Conservation (phyloP, 352 stramenopile genomes). For the Pythium utonaiense region DNA sequence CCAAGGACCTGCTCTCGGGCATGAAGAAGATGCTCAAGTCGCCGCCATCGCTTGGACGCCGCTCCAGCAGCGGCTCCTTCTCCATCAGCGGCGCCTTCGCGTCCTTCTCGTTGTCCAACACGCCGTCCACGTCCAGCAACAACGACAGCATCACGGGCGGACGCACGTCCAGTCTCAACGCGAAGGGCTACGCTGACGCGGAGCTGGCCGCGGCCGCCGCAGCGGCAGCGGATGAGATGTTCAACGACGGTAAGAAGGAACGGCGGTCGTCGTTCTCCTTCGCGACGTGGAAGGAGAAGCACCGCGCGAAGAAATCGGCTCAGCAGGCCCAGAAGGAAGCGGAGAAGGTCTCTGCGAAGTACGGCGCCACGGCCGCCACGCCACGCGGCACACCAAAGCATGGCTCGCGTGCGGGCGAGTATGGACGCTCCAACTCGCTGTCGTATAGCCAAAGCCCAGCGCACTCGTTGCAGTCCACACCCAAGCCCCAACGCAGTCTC, state of each 20-base stretch:
- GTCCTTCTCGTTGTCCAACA: slow-evolving; percentile 19
- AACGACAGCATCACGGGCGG: slow-evolving; percentile 1
- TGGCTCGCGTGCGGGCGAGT: slow-evolving; percentile 2
- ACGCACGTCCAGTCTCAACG: slow-evolving; percentile 16
- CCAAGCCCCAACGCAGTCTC: background rate
- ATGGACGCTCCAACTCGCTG: slow-evolving; percentile 16
- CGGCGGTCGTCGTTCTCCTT: slow-evolving; percentile 30
- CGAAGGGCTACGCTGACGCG: slow-evolving; percentile 21
- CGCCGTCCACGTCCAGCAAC: slow-evolving; percentile 11
- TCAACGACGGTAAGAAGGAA: slow-evolving; percentile 20
- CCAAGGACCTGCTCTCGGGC: slow-evolving; percentile 74
- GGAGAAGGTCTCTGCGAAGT: slow-evolving; percentile 16
- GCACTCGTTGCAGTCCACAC: background rate
- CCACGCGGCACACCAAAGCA: background rate
- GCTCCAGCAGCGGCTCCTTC: slow-evolving; percentile 56
- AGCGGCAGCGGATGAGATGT: slow-evolving; percentile 24
- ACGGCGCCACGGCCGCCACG: slow-evolving; percentile 19
- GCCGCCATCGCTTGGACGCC: slow-evolving; percentile 17
- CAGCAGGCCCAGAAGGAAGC: slow-evolving; percentile 22
- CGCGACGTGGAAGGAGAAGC: slow-evolving; percentile 27
- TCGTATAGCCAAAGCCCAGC: slow-evolving; percentile 9
- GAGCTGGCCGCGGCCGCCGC: slow-evolving; percentile 19
- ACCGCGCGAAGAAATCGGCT: slow-evolving; percentile 24
- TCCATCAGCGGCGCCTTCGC: slow-evolving; percentile 22
- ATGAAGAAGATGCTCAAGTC: slow-evolving; percentile 84